Evolutionary conservation across 2,329 filamentous ascomycete species (phyloP), one percentile per base, ranked within the genome.

Genomic region (Colletotrichum graminicola): DNA sequence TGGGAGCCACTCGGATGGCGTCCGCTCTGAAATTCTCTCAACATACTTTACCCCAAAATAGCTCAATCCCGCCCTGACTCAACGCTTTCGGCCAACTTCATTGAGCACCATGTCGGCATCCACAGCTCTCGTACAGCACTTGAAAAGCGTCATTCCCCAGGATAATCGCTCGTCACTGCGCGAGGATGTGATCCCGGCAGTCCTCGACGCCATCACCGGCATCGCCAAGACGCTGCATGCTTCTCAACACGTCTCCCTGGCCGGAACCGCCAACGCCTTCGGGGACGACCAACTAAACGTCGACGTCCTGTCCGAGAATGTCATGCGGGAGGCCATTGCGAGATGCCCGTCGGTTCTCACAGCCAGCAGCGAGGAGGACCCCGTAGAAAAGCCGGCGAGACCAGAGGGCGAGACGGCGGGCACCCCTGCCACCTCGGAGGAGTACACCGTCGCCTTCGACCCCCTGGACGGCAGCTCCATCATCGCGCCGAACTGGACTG

Each of bases 401-500:
- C 52, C 26, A 6, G 56, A 8, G 41, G 41, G 41, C 16, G 16
- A 21, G 8, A 34, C n/a, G 54, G 56, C 43, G 43, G 41, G 63
- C 10, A 23, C 43, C 8, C n/a, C 62, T 18, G 39, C 16, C 23
- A 60, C 63, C 12, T 8, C 61, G 12, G 86, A 89, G 74, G 76
- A 80, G 36, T 91, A 91, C 78, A 86, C 88, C 0, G 79, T 90
- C 11, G 89, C 88, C 0, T 91, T 91, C 74, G 89, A 91, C 74
- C 89, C 89, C 0, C 84, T 91, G 0, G 89, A 91, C 74, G 89
- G 89, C 14, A 89, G 86, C 77, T 90, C 87, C 73, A 89, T 89
- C 75, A 88, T 89, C 54, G 85, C 82, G 0, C 82, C 87, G 1
- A 89, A 89, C 76, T 89, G 87, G 87, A 83, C 85, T 0, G 87